Base-by-base conservation (phyloP, 305 asterid genomes). In the Fraxinus albicans region DNA sequence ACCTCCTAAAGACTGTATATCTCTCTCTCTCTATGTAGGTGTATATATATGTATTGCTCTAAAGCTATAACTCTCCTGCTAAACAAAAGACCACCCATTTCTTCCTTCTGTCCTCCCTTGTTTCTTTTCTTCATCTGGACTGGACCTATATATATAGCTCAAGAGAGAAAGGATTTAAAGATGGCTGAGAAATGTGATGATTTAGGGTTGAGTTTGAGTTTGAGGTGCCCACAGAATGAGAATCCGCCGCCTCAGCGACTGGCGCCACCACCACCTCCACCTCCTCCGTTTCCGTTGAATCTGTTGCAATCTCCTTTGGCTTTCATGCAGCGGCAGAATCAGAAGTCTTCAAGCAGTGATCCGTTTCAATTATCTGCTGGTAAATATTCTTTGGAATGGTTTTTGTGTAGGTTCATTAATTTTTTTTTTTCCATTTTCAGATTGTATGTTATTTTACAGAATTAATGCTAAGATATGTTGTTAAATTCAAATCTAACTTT, bases 121-220 rank as follows among this genome's bases (percentile, higher is more conserved):
- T 69, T 36, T 31, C 15, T 40, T 25, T 79, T 55, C 70, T 73
- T 83, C 77, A 81, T 80, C 31, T 25, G 27, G 72, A 40, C 47
- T 8, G 47, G 34, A 7, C 35, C 13, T n/a, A n/a, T 23, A 25
- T 25, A 65, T 25, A 25, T 65, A 21, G 31, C 2, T 25, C 31
- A 8, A n/a, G 67, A 55, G 73, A 50, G 5, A 36, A 58, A 80
- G 3, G 8, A 29, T 77, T 29, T 81, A 79, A 12, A 77, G 58
- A 92, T 92, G 97, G 90, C 83, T 55, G 93, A 84, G 19, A 87
- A 84, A 77, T 93, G 86, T 21, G 94, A 88, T 86, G 92, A 88
- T 12, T 85, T 92, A 27, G 90, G 90, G 38, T 89, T 94, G 89
- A 89, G 92, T 44, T 89, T 94, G 89, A 88, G 91, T 82, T 77